Base-by-base conservation (phyloP, 2,329 filamentous ascomycete genomes). In the Rasamsonia emersonii region DNA sequence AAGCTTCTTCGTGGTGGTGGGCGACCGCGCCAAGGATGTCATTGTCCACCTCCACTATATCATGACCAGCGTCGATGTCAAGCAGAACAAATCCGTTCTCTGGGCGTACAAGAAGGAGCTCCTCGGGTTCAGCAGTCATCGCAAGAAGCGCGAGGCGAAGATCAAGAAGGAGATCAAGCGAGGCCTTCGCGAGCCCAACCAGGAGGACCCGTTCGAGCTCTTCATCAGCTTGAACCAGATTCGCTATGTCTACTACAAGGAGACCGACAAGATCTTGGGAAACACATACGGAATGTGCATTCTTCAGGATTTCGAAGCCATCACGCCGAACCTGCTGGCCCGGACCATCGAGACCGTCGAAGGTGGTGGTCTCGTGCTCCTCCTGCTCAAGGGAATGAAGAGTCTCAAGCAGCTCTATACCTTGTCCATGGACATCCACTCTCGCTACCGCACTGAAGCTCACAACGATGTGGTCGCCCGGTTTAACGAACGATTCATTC, bases 41-140 rank as follows among this genome's bases (percentile, higher is more conserved):
- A 96, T 98, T 55, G 88, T 96, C 45, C 79, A 95, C 55, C 72
- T 88, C 38, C 88, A 96, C 64, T 86, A 91, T 54, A 93, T 98
- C 53, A 83, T 95, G 70, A 82, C 88, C 30, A 82, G 77, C 47
- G 79, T 83, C 54, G 85, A 94, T 56, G 76, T 95, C 43, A 93
- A 93, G 64, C 78, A 93, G 59, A 93, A 91, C 67, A 96, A 96
- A 61, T 91, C 84, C 9, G 86, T 98, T 3, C 68, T 98, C 8
- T 98, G 91, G 91, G 89, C 91, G 13, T 98, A 98, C 69, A 96
- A 96, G 71, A 93, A 93, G 59, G 91, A 98, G 61, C 73, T 98
- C 8, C 68, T 98, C 18, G 88, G 86, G 30, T 96, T 96, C 58
- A 93, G 86, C 18, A 86, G 85, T 65, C 88, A 98, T 63, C 83